Percentiles rank a stretch among this genome's conserved stretches.
Evolutionary conservation across 2,329 filamentous ascomycete species (phyloP).

Genomic region (Fusarium sp.): DNA sequence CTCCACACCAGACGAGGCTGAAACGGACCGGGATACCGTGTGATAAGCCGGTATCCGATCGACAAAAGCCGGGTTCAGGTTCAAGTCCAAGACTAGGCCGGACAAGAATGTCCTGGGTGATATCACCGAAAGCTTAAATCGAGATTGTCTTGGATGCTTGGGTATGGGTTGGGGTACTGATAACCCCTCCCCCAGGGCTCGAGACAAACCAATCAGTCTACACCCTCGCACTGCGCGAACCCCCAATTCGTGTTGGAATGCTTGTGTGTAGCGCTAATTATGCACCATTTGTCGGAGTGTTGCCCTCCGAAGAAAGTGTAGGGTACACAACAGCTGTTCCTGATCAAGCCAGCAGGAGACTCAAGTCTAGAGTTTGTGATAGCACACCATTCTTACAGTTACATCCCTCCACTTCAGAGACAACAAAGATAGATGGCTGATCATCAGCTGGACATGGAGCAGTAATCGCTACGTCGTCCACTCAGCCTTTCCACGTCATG

Average conservation of each 20-base stretch:
- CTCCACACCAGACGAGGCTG: conserved; percentile 20
- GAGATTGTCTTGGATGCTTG: conserved; percentile 12
- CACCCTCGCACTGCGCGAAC: conserved; percentile 9
- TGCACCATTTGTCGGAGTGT: conserved; percentile 21
- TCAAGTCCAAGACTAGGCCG: conserved; percentile 2
- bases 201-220: conserved; percentile 23
- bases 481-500: not conserved
- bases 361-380: not conserved
- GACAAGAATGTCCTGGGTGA: conserved; percentile 27
- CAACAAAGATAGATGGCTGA: not conserved
- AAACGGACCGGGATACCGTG: conserved; percentile 10
- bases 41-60: conserved; percentile 29
- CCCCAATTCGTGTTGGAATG: conserved; percentile 16
- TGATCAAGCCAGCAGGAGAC: not conserved
- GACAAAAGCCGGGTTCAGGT: conserved; percentile 1
- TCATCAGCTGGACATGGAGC: not conserved
- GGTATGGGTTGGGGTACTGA: conserved; percentile 8
- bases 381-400: conserved; percentile 11
- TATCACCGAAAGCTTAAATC: conserved; percentile 31
- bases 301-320: conserved; percentile 1
- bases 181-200: conserved; percentile 15
- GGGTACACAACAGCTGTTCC: not conserved
- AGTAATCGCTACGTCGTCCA: not conserved
- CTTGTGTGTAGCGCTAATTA: conserved; percentile 25
- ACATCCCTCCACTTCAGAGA: not conserved